Base-by-base conservation (phyloP, 768 basidiomycete species). In the Termitomyces sp. region DNA sequence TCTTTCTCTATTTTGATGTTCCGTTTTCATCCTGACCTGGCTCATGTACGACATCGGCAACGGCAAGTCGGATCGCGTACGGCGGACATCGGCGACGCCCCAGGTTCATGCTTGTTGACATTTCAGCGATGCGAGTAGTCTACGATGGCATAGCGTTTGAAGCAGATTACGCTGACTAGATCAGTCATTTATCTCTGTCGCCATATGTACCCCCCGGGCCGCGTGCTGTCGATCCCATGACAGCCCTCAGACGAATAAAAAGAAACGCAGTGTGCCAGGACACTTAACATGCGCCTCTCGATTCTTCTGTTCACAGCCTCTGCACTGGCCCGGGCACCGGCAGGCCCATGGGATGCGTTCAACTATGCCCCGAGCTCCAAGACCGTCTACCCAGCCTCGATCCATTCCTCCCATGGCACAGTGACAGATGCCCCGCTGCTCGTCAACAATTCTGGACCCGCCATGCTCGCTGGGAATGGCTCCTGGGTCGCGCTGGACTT, bases 401-500 rank as follows among this genome's bases (percentile, higher is more conserved):
- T 83, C 18, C 72, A 78, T 50, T 68, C 70, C 12, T 60, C 64
- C 1, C 59, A 71, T 32, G 82, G 82, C 0, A 51, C 68, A 1
- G 74, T 82, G 1, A 53, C 56, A 0, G 68, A 72, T 49, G 65
- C 75, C 1, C 55, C 70, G 7, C 66, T 63, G 2, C 72, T 82
- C 5, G 65, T 81, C 5, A 62, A 63, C 5, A 70, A 72, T 18
- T 62, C 64, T 4, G 78, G 74, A 0, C 68, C 66, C 33, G 76
- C 79, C 2, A 80, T 76, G 1, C 60, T 84, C 18, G 50, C 59
- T 6, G 74, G 72, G 1, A 71, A 72, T 49, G 76, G 75, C 9
- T 75, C 79, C 0, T 84, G 77, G 76, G 57, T 85, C 16, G 75
- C 82, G 0, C 69, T 84, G 52, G 83, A 86, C 66, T 86, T 80